phyloP scores from a whole-genome alignment of 2,329 filamentous ascomycete genomes.

The Ophiocordyceps camponoti-leonardi region DNA sequence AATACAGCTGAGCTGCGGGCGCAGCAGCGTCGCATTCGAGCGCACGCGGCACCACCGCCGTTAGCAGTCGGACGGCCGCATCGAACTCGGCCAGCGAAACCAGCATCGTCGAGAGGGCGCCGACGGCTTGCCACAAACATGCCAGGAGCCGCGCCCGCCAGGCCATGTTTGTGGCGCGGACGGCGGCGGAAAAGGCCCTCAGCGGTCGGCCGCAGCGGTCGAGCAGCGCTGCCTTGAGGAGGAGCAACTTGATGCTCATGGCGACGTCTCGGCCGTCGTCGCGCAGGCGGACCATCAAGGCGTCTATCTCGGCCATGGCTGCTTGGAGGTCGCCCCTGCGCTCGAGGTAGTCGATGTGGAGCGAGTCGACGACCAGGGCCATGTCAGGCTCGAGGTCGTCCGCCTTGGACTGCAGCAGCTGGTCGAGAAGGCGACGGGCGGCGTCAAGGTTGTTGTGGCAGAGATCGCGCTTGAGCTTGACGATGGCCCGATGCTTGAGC shows the following conservation, averaged over 20 bases:
- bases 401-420: constrained; percentile 31
- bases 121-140: constrained; percentile 56
- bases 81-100: constrained; percentile 54
- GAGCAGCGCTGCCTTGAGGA: constrained; percentile 56
- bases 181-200: constrained; percentile 58
- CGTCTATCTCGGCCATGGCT: constrained; percentile 30
- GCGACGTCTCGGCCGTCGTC: constrained; percentile 37
- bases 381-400: constrained; percentile 36
- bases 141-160: constrained; percentile 52
- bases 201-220: constrained; percentile 51
- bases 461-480: constrained; percentile 47
- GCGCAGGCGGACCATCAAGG: constrained; percentile 21
- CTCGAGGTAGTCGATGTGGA: constrained; percentile 33
- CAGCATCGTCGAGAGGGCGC: constrained; percentile 49
- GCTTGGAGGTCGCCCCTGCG: constrained; percentile 28
- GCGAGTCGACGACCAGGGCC: constrained; percentile 29
- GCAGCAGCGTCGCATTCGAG: constrained; percentile 51
- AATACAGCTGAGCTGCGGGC: constrained; percentile 50
- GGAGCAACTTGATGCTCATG: constrained; percentile 52
- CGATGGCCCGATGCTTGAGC: constrained; percentile 46
- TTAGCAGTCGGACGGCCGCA: constrained; percentile 45
- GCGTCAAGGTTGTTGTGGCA: constrained; percentile 35
- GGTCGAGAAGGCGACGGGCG: constrained; percentile 30
- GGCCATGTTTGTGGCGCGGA: constrained; percentile 59
- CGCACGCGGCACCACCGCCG: constrained; percentile 56